These are phyloP conservation scores for Pseudogymnoascus sp. DNA, from an alignment of 2,329 filamentous ascomycete genomes.

Conservation along the genomic window DNA sequence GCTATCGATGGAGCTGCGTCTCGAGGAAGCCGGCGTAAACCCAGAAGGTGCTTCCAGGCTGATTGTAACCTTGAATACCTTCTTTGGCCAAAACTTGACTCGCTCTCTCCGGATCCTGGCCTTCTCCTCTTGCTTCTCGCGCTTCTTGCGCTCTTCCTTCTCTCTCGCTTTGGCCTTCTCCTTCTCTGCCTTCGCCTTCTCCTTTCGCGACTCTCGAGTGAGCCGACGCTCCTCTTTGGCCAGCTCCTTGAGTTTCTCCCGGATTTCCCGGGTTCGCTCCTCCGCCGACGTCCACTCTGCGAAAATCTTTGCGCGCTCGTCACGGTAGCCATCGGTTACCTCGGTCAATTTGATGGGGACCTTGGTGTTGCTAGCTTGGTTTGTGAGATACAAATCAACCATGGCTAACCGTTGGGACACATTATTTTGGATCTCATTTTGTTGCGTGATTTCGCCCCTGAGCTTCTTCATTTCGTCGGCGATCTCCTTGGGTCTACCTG, in stretches of 20 bases:
- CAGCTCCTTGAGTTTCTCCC: slow-evolving; percentile 23
- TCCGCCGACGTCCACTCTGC: slow-evolving; percentile 31
- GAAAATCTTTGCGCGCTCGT: slow-evolving; percentile 30
- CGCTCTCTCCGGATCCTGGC: slow-evolving; percentile 37
- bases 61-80: slow-evolving; percentile 43
- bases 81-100: slow-evolving; percentile 43
- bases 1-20: slow-evolving; percentile 39
- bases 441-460: neutral
- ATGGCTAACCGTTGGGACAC: slow-evolving; percentile 22
- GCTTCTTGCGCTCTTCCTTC: slow-evolving; percentile 31
- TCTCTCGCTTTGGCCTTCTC: slow-evolving; percentile 32
- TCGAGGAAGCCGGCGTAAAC: slow-evolving; percentile 40
- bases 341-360: neutral
- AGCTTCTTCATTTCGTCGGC: slow-evolving; percentile 27
- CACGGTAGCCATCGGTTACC: slow-evolving; percentile 16
- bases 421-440: slow-evolving; percentile 16
- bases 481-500: slow-evolving; percentile 20
- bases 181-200: slow-evolving; percentile 32
- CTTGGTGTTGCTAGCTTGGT: slow-evolving; percentile 10
- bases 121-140: slow-evolving; percentile 38
- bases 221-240: slow-evolving; percentile 14
- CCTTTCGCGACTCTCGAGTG: slow-evolving; percentile 16
- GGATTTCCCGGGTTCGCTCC: slow-evolving; percentile 22
- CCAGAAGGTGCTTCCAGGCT: slow-evolving; percentile 39
- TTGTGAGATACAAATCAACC: slow-evolving; percentile 23